Evolutionary conservation across 2,329 filamentous ascomycete genomes (phyloP).

Genomic region (Didymella glomerata): DNA sequence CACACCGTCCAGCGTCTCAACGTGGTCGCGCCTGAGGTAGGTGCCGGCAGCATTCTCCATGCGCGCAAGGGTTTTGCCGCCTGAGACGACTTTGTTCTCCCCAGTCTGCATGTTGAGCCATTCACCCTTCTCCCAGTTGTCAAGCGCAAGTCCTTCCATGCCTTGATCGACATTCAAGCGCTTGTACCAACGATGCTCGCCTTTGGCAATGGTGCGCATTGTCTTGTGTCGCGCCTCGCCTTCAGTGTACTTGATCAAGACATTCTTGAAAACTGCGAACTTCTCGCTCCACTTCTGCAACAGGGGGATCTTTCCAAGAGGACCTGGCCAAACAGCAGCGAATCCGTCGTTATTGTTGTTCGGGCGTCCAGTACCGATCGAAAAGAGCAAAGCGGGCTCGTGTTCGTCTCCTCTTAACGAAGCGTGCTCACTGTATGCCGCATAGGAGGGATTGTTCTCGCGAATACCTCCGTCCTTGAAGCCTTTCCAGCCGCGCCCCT

Average conservation of each 20-base stretch:
- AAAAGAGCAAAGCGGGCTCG: conserved; percentile 56
- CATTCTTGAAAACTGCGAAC: conserved; percentile 59
- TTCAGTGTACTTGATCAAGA: conserved; percentile 62
- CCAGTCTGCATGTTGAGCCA: conserved; percentile 50
- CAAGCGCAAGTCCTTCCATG: conserved; percentile 56
- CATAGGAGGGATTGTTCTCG: conserved; percentile 60
- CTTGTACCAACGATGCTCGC: conserved; percentile 62
- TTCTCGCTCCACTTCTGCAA: conserved; percentile 59
- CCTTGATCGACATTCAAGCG: conserved; percentile 58
- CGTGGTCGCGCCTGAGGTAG: conserved; percentile 51
- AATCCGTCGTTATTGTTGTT: conserved; percentile 58
- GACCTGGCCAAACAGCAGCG: conserved; percentile 56
- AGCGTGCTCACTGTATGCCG: conserved; percentile 58
- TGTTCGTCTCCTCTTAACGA: conserved; percentile 55
- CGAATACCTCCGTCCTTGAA: conserved; percentile 62
- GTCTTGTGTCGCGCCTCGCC: conserved; percentile 59
- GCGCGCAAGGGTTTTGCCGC: conserved; percentile 53
- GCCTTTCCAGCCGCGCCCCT: conserved; percentile 47
- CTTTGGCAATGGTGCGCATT: conserved; percentile 57
- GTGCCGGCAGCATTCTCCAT: conserved; percentile 56
- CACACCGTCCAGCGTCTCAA: conserved; percentile 47
- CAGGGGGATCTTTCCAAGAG: conserved; percentile 52
- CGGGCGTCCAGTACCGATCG: conserved; percentile 58
- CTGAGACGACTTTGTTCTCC: conserved; percentile 46
- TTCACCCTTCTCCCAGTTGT: conserved; percentile 56